Conservation (phyloP, 2,329 filamentous ascomycete genomes). For the Fusarium pseudonygamai region DNA sequence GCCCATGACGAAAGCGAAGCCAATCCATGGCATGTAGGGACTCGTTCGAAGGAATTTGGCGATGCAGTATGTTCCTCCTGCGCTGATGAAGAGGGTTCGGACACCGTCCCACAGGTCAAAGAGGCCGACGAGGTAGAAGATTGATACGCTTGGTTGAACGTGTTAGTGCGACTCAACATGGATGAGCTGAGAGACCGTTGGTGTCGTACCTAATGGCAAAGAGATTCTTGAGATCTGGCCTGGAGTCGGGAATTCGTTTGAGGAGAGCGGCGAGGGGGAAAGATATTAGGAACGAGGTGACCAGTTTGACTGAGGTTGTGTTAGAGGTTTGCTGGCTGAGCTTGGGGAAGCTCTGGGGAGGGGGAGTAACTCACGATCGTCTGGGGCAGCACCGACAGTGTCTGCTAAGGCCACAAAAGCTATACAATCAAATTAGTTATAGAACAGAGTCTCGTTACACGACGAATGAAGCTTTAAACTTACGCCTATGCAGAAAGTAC, state of each 20-base stretch:
- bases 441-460: neutral
- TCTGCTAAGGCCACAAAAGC: conserved; percentile 49
- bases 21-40: conserved; percentile 97
- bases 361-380: conserved; percentile 49
- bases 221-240: conserved; percentile 85
- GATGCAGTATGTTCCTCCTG: conserved; percentile 83
- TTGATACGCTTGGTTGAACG: conserved; percentile 65
- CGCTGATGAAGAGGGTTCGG: conserved; percentile 80
- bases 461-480: conserved; percentile 1
- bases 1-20: conserved; percentile 92
- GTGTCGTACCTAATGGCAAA: conserved; percentile 78
- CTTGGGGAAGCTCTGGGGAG: neutral
- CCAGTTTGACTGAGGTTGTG: conserved; percentile 79
- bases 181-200: neutral
- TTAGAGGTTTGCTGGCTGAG: conserved; percentile 17
- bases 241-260: conserved; percentile 87
- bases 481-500: conserved; percentile 34
- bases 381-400: conserved; percentile 48
- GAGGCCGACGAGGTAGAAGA: conserved; percentile 93
- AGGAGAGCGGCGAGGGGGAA: conserved; percentile 90
- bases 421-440: conserved; percentile 30
- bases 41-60: conserved; percentile 80
- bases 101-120: conserved; percentile 92
- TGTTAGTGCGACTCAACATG: neutral
- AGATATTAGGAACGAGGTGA: conserved; percentile 88